Evolutionary conservation across 768 basidiomycete genomes (phyloP).

Genomic region (Amanita muscaria): DNA sequence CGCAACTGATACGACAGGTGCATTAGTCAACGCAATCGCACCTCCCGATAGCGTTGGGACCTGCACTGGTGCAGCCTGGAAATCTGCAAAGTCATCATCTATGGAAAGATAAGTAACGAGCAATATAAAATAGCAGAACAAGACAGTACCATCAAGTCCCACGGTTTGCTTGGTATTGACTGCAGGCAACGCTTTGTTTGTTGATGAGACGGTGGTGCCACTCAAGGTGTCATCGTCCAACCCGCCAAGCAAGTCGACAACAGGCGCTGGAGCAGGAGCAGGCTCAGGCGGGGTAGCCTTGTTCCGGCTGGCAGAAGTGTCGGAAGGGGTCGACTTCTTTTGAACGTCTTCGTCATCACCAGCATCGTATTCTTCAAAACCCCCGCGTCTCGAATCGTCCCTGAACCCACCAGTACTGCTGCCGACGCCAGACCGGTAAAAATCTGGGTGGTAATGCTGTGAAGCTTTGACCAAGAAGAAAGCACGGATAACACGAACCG

Average conservation of each 20-base stretch:
- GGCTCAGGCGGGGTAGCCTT: constrained; percentile 27
- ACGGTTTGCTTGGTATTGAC: constrained; percentile 24
- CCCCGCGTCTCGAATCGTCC: constrained; percentile 41
- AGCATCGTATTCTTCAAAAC: constrained; percentile 93
- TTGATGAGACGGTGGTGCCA: constrained; percentile 21
- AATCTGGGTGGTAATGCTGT: constrained; percentile 12
- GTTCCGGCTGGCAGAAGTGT: constrained; percentile 21
- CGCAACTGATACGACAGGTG: no score
- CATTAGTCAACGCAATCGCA: no score
- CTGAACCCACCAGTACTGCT: constrained; percentile 42
- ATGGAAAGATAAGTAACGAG: constrained; percentile 9
- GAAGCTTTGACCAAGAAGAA: constrained; percentile 7
- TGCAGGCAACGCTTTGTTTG: constrained; percentile 49
- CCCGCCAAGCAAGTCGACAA: constrained; percentile 69
- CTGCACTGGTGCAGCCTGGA: constrained; percentile 62
- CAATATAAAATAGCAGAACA: background rate
- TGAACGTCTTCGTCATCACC: constrained; percentile 71
- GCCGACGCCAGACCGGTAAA: constrained; percentile 21
- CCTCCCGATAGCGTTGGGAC: constrained; percentile 20
- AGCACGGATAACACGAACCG: constrained; percentile 15
- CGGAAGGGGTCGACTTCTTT: constrained; percentile 22
- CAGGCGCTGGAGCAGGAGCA: constrained; percentile 32
- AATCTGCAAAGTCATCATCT: constrained; percentile 85
- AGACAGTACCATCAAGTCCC: constrained; percentile 33
- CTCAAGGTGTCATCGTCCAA: constrained; percentile 62